Base-by-base conservation (phyloP, 257 asterid species). In the Craterostigma plantagineum region DNA sequence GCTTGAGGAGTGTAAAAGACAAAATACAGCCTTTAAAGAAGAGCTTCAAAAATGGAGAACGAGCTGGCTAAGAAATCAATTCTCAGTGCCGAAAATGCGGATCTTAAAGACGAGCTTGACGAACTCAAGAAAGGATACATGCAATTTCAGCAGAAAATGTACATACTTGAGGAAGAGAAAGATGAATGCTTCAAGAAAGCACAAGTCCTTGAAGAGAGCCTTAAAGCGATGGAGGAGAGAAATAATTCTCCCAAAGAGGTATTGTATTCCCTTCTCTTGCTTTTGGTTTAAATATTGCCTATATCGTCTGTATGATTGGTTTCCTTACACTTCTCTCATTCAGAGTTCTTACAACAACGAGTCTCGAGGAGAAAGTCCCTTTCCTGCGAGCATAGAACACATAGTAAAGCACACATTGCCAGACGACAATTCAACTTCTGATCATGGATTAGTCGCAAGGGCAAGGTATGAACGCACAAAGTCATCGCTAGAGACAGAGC, bases 401-500 rank as follows among this genome's bases (percentile, higher is more conserved):
- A 14, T 34, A 9, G 8, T 9, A 41, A 14, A 8, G 16, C 14
- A 14, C 17, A 41, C 17, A 17, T 41, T 14, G 16, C 16, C 45
- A 41, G 45, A 14, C 5, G 17, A 8, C 15, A 14, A 11, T 1
- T 41, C 15, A 17, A n/a, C 2, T 45, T 17, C 15, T 23, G 64
- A 56, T 12, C 60, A 66, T 9, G 69, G 57, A 35, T 57, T 48
- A 8, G 69, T 58, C 59, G 35, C 64, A 38, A 63, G 69, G 57
- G 76, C 75, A 54, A 69, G 59, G 64, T 67, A 61, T 14, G 82
- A 81, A 44, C 50, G 79, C 23, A 71, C 92, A 49, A 81, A 78
- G 53, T 72, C 90, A 18, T 71, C 79, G 14, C 69, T 87, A 1
- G 92, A 81, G 69, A 62, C 68, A 6, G 97, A 87, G 81, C 49